phyloP scores from a whole-genome alignment of 169 alveolate species.

The Plasmodium sp. region DNA sequence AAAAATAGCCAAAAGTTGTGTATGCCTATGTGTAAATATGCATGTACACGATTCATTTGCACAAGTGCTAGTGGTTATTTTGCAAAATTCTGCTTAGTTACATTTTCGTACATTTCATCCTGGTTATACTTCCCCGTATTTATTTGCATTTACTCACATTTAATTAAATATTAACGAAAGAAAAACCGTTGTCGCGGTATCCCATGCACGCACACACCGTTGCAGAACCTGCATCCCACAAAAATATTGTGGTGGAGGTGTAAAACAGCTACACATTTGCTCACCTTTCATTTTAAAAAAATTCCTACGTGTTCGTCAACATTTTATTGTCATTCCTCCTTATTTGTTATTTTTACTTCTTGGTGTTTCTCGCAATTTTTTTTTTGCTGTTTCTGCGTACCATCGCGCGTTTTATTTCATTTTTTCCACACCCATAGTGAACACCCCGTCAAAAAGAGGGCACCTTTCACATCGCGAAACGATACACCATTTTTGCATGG shows the following conservation, averaged over 20 bases:
- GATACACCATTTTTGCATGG: neutral
- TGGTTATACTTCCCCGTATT: neutral
- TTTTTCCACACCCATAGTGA: neutral
- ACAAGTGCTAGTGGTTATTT: neutral
- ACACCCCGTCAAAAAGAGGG: neutral
- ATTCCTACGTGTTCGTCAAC: neutral
- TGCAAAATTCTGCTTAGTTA: neutral
- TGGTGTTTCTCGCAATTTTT: neutral
- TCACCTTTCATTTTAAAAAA: neutral
- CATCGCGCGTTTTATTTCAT: neutral
- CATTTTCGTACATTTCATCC: neutral
- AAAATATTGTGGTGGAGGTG: neutral
- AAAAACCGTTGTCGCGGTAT: slow-evolving; percentile 32
- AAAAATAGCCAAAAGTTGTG: neutral
- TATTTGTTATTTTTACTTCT: neutral
- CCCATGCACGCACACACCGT: slow-evolving; percentile 12
- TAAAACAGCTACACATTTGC: neutral
- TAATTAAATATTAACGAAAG: slow-evolving; percentile 20
- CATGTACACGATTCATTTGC: neutral
- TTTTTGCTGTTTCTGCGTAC: neutral
- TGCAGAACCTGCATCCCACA: slow-evolving; percentile 12
- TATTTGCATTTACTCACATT: neutral
- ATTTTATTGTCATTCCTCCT: neutral
- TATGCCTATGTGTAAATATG: neutral
- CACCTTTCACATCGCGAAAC: neutral